Percentiles rank a stretch among this genome's conserved stretches.
Evolutionary conservation across 257 asterid species (phyloP).

Genomic region (Parsonsia alboflavescens): DNA sequence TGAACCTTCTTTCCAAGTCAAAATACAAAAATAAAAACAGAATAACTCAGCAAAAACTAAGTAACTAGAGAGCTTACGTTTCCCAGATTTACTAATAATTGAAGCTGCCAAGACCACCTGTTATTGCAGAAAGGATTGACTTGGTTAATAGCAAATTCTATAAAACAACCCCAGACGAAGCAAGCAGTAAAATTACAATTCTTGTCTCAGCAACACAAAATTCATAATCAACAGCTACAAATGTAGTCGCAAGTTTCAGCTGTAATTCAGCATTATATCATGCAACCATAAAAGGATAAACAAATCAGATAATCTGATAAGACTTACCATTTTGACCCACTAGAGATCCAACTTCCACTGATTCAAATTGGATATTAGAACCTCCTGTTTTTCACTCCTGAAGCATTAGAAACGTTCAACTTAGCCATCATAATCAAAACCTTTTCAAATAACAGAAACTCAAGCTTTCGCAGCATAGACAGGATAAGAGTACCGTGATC

Average conservation of each 20-base stretch:
- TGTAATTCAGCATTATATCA: background rate
- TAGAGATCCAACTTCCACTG: conserved; percentile 18
- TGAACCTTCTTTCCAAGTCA: background rate
- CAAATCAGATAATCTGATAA: background rate
- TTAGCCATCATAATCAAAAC: background rate
- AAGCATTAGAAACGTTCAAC: background rate
- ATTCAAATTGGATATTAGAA: conserved; percentile 13
- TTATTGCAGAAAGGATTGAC: conserved; percentile 4
- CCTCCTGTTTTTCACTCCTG: conserved; percentile 1
- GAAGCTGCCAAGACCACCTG: conserved; percentile 96
- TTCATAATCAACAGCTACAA: background rate
- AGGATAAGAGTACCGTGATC: background rate
- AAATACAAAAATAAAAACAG: background rate
- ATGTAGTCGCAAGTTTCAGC: background rate
- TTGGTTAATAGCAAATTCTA: background rate
- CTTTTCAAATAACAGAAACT: background rate
- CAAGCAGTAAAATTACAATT: background rate
- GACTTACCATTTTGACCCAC: conserved; percentile 46
- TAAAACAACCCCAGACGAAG: background rate
- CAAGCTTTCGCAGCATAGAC: background rate
- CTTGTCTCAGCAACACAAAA: background rate
- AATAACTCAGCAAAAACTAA: background rate
- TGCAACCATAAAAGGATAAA: background rate
- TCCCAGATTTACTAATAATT: conserved; percentile 78
- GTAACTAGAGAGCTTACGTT: conserved; percentile 44